phyloP scores from a whole-genome alignment of 2,329 filamentous ascomycete species.

The Penicillium sp. region DNA sequence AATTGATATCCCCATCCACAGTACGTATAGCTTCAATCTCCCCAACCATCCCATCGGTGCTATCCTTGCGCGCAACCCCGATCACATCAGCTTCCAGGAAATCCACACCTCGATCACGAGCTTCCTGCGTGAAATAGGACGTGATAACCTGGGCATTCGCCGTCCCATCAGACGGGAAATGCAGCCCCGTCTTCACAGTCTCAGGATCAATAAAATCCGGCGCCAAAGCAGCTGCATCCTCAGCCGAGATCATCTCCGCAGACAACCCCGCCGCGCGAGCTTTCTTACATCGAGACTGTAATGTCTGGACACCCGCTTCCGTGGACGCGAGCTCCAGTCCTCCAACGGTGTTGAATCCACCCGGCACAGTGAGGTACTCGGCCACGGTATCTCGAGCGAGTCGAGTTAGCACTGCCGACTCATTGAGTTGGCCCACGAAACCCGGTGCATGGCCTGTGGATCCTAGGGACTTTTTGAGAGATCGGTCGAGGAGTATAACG shows the following conservation, averaged over 20 bases:
- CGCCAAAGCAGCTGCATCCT: constrained; percentile 32
- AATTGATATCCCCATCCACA: constrained; percentile 24
- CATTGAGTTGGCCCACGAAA: constrained; percentile 46
- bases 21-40: constrained; percentile 24
- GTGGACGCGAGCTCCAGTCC: constrained; percentile 37
- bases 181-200: constrained; percentile 24
- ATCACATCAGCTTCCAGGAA: constrained; percentile 33
- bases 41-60: too few species aligned
- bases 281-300: constrained; percentile 27
- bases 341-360: constrained; percentile 37
- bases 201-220: constrained; percentile 38
- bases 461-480: constrained; percentile 32
- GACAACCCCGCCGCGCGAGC: constrained; percentile 34
- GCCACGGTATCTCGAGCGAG: constrained; percentile 41
- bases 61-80: constrained; percentile 8
- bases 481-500: constrained; percentile 38
- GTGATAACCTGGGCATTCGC: constrained; percentile 35
- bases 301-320: constrained; percentile 24
- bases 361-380: constrained; percentile 38
- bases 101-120: constrained; percentile 28
- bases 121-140: constrained; percentile 33
- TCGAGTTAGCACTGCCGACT: constrained; percentile 38
- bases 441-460: constrained; percentile 45
- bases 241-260: constrained; percentile 34
- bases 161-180: constrained; percentile 38